Base-by-base conservation (phyloP, 208 protist species). In the Leishmania amazonensis region DNA sequence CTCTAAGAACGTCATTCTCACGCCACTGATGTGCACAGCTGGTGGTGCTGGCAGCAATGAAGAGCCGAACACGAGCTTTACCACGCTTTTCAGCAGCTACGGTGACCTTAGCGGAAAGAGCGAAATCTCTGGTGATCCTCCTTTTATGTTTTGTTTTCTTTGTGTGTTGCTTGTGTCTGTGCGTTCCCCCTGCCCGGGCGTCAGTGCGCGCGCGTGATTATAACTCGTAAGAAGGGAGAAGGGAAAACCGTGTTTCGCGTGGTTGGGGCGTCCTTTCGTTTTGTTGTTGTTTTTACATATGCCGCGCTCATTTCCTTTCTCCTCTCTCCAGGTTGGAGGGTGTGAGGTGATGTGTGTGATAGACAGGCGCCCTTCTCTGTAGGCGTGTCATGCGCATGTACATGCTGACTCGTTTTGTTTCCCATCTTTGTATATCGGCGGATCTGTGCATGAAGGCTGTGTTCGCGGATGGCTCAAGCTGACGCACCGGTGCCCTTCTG, bases 61-160 rank as follows among this genome's bases (percentile, higher is more conserved):
- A 57, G 74, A 78, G 35, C 74, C 47, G 21, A 78, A 78, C 47
- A 57, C 74, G 38, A 78, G 74, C 57, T 78, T 78, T 17, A 49
- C 74, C 31, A 78, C 76, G n/a, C 62, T 80, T 4, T 64, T 80
- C 58, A 80, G 76, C 76, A 80, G 76, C 45, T 71, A 54, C 54
- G 70, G 70, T 7, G 65, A 79, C 17, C 31, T 79, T 28, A 79
- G 54, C 75, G 72, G 72, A 28, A 74, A 54, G 73, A 84, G 65
- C 19, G 81, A 84, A 15, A 45, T 80, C 24, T 80, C 76, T 24
- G 73, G 70, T 21, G 81, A 21, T 17, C 5, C 19, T 45, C 2
- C 17, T 45, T 45, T n/a, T 72, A 6, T 13, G 17, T 72, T 49
- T 42, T 42, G 2, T 62, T 21, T 31, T 31, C 24, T 11, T 31